Evolutionary conservation across 2,329 filamentous ascomycete genomes (phyloP).

Genomic region (Cordyceps farinosa): DNA sequence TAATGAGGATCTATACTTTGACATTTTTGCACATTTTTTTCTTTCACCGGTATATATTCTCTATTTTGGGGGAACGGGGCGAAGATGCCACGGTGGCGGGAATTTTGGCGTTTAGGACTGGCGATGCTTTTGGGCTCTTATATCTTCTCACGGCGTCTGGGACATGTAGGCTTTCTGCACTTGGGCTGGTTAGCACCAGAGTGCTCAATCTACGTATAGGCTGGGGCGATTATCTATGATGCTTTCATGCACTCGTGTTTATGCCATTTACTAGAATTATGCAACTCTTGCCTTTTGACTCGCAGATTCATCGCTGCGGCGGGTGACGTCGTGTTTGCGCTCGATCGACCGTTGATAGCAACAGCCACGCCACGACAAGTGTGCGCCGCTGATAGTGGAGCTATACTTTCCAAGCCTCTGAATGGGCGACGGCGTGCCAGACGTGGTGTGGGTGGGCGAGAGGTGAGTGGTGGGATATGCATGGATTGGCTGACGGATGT

Average conservation of each 20-base stretch:
- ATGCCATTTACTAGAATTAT: not conserved
- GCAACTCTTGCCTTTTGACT: not conserved
- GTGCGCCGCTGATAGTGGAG: not conserved
- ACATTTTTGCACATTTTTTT: not conserved
- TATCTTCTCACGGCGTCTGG: conserved; percentile 4
- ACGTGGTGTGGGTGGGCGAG: conserved; percentile 5
- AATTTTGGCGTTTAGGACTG: not conserved
- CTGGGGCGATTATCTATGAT: not conserved
- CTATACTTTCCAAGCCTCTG: not conserved
- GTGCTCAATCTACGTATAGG: not conserved
- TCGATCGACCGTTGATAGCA: not conserved
- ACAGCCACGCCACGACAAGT: not conserved
- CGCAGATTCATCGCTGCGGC: not conserved
- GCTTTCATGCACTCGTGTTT: not conserved
- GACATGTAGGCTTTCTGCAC: not conserved
- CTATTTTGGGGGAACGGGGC: not conserved
- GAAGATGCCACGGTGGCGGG: not conserved
- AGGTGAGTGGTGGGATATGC: conserved; percentile 5
- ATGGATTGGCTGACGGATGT: conserved; percentile 10
- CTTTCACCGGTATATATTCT: not conserved
- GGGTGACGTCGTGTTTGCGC: not conserved
- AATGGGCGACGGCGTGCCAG: not conserved
- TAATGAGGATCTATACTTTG: not conserved
- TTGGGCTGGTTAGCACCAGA: not conserved
- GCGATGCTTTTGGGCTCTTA: not conserved